Evolutionary conservation across 2,329 filamentous ascomycete genomes (phyloP).

Genomic region (Aspergillus persii): DNA sequence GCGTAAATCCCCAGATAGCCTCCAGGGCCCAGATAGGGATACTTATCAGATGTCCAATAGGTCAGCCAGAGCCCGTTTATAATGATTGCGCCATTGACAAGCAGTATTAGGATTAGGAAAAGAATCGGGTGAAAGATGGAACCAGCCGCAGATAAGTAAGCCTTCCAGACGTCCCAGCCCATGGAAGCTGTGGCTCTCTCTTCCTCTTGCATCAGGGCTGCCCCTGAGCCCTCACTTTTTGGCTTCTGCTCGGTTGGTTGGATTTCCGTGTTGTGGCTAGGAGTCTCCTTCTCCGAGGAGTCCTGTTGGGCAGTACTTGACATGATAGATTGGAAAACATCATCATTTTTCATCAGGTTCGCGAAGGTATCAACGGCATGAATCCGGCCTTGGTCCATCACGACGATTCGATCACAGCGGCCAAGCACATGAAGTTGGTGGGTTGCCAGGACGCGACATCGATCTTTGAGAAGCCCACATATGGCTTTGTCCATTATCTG

Average conservation of each 20-base stretch:
- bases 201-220: slow-evolving; percentile 48
- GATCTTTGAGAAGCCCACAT: slow-evolving; percentile 79
- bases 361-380: slow-evolving; percentile 85
- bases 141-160: slow-evolving; percentile 72
- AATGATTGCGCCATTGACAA: slow-evolving; percentile 82
- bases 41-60: slow-evolving; percentile 85
- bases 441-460: slow-evolving; percentile 87
- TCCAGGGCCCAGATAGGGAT: slow-evolving; percentile 59
- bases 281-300: slow-evolving; percentile 48
- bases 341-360: slow-evolving; percentile 76
- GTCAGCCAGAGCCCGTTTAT: slow-evolving; percentile 88
- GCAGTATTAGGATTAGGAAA: slow-evolving; percentile 62
- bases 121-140: slow-evolving; percentile 62
- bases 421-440: slow-evolving; percentile 92
- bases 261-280: slow-evolving; percentile 39
- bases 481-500: slow-evolving; percentile 93
- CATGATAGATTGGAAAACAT: slow-evolving; percentile 80
- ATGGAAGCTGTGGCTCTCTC: slow-evolving; percentile 70
- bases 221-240: slow-evolving; percentile 11
- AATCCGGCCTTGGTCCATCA: slow-evolving; percentile 84
- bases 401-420: slow-evolving; percentile 86
- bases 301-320: slow-evolving; percentile 69
- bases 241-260: slow-evolving; percentile 9
- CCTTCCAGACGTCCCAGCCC: slow-evolving; percentile 73
- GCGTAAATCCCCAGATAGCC: slow-evolving; percentile 71